Conservation (phyloP, 495 filamentous ascomycete genomes). For the Bathelium albidoporum region DNA sequence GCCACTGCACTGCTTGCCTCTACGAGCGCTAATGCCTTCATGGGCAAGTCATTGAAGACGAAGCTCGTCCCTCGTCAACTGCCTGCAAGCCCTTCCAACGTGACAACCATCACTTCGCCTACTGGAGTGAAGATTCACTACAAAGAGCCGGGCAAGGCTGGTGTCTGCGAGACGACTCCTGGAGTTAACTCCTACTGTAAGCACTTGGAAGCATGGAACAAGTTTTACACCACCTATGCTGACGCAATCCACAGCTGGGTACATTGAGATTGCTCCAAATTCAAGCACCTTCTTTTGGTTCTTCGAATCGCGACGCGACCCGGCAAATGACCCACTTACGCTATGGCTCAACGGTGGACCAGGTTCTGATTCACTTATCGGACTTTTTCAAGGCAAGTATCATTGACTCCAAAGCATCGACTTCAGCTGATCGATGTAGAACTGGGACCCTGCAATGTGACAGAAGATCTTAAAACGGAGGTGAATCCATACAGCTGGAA, state of each 20-base stretch:
- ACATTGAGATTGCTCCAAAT: constrained; percentile 19
- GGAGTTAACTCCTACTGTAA: constrained; percentile 24
- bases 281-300: constrained; percentile 22
- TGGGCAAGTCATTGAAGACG: background rate
- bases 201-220: background rate
- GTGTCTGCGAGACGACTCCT: constrained; percentile 36
- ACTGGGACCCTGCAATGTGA: constrained; percentile 49
- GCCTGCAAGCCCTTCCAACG: constrained; percentile 38
- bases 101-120: constrained; percentile 49
- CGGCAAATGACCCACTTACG: constrained; percentile 19
- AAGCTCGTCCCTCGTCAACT: background rate
- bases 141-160: constrained; percentile 41
- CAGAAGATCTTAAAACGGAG: constrained; percentile 40
- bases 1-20: background rate
- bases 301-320: constrained; percentile 20
- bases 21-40: constrained; percentile 1
- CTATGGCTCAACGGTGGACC: constrained; percentile 40
- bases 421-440: constrained; percentile 28
- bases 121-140: constrained; percentile 44
- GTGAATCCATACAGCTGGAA: constrained; percentile 60
- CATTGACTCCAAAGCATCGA: background rate
- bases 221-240: background rate
- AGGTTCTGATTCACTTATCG: constrained; percentile 54
- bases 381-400: constrained; percentile 53
- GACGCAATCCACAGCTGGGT: constrained; percentile 7